These are phyloP conservation scores for Dioscorea alata DNA, from an alignment of 106 monocot genomes.

Conservation along the genomic window DNA sequence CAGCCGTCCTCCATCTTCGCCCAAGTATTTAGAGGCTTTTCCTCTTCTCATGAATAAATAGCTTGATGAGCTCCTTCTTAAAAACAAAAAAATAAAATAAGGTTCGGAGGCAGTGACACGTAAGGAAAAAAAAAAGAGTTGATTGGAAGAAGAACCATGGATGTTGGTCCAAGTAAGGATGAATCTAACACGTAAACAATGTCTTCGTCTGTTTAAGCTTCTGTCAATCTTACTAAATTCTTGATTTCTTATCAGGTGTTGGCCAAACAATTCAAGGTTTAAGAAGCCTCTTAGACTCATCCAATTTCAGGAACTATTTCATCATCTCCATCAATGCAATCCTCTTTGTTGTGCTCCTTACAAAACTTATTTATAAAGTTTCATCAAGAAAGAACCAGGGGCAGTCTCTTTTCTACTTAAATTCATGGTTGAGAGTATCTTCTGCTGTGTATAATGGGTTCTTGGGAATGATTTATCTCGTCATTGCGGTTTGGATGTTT, in stretches of 20 bases:
- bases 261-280: constrained; percentile 4
- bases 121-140: background rate
- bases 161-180: background rate
- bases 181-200: background rate
- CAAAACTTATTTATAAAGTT: constrained; percentile 13
- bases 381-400: background rate
- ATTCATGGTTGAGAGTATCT: constrained; percentile 17
- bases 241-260: constrained; percentile 6
- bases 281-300: constrained; percentile 16
- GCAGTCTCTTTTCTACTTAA: background rate
- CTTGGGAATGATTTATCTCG: constrained; percentile 45
- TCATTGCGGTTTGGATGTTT: constrained; percentile 33
- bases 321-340: constrained; percentile 20
- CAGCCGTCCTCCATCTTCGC: no score
- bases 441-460: constrained; percentile 23
- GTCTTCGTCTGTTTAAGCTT: background rate
- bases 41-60: no score
- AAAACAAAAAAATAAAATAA: no score
- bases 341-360: constrained; percentile 24
- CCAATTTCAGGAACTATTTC: constrained; percentile 34
- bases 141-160: background rate
- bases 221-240: background rate
- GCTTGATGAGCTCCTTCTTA: no score
- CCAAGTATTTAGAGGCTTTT: no score
- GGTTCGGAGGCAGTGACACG: no score